A percentile compares a stretch with the other conserved stretches of the same genome.
Evolutionary conservation across 2,329 filamentous ascomycete species (phyloP).

Genomic region (Penicillium sp.): DNA sequence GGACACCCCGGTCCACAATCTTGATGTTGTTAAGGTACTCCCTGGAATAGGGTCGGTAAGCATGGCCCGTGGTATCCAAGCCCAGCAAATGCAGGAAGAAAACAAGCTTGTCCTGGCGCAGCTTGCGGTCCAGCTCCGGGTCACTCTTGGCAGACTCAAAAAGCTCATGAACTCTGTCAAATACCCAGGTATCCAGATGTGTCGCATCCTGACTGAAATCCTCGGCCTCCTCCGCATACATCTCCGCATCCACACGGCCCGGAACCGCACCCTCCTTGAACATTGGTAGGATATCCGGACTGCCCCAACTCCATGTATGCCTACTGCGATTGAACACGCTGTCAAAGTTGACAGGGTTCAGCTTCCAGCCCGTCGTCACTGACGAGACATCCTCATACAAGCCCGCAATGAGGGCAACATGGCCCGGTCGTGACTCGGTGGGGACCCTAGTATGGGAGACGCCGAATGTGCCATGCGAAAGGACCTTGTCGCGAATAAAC

Average conservation of each 20-base stretch:
- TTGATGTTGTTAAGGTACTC: slow-evolving; percentile 95
- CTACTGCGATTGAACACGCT: slow-evolving; percentile 95
- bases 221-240: slow-evolving; percentile 77
- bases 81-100: slow-evolving; percentile 95
- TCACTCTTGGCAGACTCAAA: slow-evolving; percentile 78
- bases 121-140: slow-evolving; percentile 63
- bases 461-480: slow-evolving; percentile 89
- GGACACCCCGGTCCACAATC: slow-evolving; percentile 83
- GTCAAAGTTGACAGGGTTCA: slow-evolving; percentile 97
- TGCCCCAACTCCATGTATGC: slow-evolving; percentile 99
- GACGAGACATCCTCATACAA: slow-evolving; percentile 97
- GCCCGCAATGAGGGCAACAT: slow-evolving; percentile 94
- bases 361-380: slow-evolving; percentile 95
- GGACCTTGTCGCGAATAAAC: slow-evolving; percentile 81
- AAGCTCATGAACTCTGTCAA: slow-evolving; percentile 82
- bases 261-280: slow-evolving; percentile 89
- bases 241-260: slow-evolving; percentile 80
- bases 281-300: slow-evolving; percentile 95
- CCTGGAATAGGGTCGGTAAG: slow-evolving; percentile 82
- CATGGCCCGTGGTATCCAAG: slow-evolving; percentile 84
- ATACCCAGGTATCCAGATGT: slow-evolving; percentile 87
- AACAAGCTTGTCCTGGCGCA: slow-evolving; percentile 80
- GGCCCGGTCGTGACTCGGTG: slow-evolving; percentile 91
- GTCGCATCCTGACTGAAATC: slow-evolving; percentile 82
- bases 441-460: slow-evolving; percentile 96